Evolutionary conservation across 1,139 yeast species (phyloP).

Genomic region (Magnusiomyces tetraspermus): DNA sequence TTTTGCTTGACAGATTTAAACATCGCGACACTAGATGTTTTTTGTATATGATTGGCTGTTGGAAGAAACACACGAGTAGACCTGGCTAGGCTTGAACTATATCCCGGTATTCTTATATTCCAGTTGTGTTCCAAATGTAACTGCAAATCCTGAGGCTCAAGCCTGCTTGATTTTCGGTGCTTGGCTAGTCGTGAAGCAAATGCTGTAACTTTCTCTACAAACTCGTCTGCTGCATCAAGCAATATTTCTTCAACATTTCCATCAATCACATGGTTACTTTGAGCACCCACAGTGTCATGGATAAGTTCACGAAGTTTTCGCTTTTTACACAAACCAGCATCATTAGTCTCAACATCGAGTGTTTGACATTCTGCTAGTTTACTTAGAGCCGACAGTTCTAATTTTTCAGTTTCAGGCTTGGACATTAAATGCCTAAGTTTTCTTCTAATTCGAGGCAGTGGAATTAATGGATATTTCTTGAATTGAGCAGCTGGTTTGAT

Average conservation of each 20-base stretch:
- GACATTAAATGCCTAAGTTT: too few species aligned
- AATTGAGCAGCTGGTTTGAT: too few species aligned
- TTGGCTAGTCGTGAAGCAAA: slow-evolving; percentile 94
- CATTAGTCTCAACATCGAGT: slow-evolving; percentile 72
- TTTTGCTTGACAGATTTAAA: slow-evolving; percentile 31
- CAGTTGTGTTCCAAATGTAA: slow-evolving; percentile 88
- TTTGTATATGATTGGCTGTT: slow-evolving; percentile 59
- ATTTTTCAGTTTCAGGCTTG: too few species aligned
- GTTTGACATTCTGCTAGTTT: slow-evolving; percentile 70
- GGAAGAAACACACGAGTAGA: slow-evolving; percentile 78
- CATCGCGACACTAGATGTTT: slow-evolving; percentile 53
- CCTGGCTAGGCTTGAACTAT: slow-evolving; percentile 81
- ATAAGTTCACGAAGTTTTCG: slow-evolving; percentile 60
- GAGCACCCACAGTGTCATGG: slow-evolving; percentile 74
- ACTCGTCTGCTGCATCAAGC: slow-evolving; percentile 91
- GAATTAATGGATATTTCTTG: too few species aligned
- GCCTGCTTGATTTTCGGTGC: slow-evolving; percentile 57
- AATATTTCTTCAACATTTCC: slow-evolving; percentile 92
- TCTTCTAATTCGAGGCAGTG: too few species aligned
- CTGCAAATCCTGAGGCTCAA: slow-evolving; percentile 86
- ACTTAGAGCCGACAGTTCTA: slow-evolving; percentile 49
- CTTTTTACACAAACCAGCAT: slow-evolving; percentile 76
- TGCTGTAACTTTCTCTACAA: slow-evolving; percentile 78
- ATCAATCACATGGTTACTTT: slow-evolving; percentile 53
- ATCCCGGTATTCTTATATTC: slow-evolving; percentile 93